Base-by-base conservation (phyloP, 768 basidiomycete species). In the Cystobasidium onofrii region DNA sequence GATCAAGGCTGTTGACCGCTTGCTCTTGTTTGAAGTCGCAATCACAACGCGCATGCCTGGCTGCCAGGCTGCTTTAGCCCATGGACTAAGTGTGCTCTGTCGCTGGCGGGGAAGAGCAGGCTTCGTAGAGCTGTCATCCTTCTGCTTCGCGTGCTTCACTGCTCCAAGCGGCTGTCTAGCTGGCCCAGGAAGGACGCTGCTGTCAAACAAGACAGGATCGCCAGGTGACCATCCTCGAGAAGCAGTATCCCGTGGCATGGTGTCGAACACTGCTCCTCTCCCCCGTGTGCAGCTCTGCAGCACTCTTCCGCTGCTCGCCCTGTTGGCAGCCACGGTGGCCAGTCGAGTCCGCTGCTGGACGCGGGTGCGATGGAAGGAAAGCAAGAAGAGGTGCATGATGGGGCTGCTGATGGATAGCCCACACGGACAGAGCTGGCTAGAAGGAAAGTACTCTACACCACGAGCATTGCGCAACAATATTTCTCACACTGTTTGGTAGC, bases 21-120 rank as follows among this genome's bases (percentile, higher is more conserved):
- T 52, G 44, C 65, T 67, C 44, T 27, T 34, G 61, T 63, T 63
- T 3, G 33, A 43, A 41, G 12, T 25, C 15, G 63, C 63, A 43
- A 64, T 64, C 33, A 36, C 10, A 34, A 64, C 39, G 65, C 29
- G 23, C 65, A 67, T 67, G 4, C 65, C 65, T 7, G 65, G 65
- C 39, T 46, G 23, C 65, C 65, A 67, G 65, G 43, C 50, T 29
- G 65, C 23, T 25, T 29, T 50, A 3, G 29, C 23, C 65, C 65
- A 67, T 34, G 27, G 33, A 15, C 34, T 43, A 18, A 64, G 63
- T 4, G 63, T 64, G 3, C 20, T 41, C 63, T 64, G 63, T 9
- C 17, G 31, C 4, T 39, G 29, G 2, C 31, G 57, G 23, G 57
- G 17, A 3, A 23, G 10, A 18, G 29, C 57, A 15, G 13, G 4